Evolutionary conservation across 1,284 basidiomycete species (phyloP), one percentile per base, ranked within the genome.

Genomic region (Mycocalia duriaeana): DNA sequence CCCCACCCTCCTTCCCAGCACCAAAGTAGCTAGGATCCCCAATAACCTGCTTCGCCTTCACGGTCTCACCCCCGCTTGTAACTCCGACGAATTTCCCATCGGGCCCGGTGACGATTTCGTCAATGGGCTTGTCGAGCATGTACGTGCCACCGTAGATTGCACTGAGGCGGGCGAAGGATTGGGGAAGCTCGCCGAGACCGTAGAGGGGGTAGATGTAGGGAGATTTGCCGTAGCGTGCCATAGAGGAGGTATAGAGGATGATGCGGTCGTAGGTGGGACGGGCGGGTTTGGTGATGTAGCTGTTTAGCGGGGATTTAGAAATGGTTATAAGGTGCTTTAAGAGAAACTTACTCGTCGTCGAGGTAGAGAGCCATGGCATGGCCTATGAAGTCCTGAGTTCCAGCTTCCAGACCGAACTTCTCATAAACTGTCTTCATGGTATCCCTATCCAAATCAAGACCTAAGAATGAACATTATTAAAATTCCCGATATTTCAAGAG

Each of bases 131-230:
- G 77, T 98, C 94, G 49, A 99, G 87, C 96, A 99, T 99, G 75
- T 99, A 99, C 14, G 96, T 99, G 45, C 96, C 96, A 46, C 96
- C 96, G 66, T 99, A 98, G 66, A 99, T 98, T 58, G 96, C 96
- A 55, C 91, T 94, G 49, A 98, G 79, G 64, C 96, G 93, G 14
- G 96, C 96, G 63, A 99, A 99, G 2, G 95, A 93, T 66, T 99
- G 96, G 18, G 96, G 96, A 43, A 99, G 87, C 70, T 99, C 96
- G 58, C 96, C 96, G 44, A 99, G 89, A 55, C 96, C 96, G 69
- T 99, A 99, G 46, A 98, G 81, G 13, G 96, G 96, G 75, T 99
- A 99, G 67, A 99, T 97, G 77, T 99, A 99, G 3, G 96, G 96
- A 16, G 96, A 99, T 71, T 99, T 99, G 60, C 96, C 96, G 70